phyloP scores from a whole-genome alignment of 2,329 filamentous ascomycete genomes.

The Paraphoma sp. region DNA sequence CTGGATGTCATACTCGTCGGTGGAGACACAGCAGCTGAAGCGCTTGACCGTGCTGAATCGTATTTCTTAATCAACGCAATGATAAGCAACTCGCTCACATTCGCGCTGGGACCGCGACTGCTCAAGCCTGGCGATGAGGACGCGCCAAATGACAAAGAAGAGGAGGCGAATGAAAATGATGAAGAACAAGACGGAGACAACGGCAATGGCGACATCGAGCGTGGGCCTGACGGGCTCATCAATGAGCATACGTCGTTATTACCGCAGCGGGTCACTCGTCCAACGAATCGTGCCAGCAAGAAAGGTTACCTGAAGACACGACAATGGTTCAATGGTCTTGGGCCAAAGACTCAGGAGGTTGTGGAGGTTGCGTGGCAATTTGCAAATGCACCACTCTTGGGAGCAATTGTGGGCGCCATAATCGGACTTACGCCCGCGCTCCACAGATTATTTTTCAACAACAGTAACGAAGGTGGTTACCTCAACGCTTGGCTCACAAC shows the following conservation, averaged over 20 bases:
- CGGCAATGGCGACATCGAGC: conserved; percentile 25
- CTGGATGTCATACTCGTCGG: conserved; percentile 56
- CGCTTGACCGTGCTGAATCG: conserved; percentile 66
- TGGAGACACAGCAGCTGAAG: conserved; percentile 52
- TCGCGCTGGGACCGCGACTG: conserved; percentile 67
- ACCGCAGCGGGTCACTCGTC: conserved; percentile 45
- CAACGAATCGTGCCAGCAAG: conserved; percentile 35
- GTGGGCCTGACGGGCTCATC: conserved; percentile 32
- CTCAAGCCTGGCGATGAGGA: conserved; percentile 58
- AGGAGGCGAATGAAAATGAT: conserved; percentile 13
- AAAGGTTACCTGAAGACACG: conserved; percentile 43
- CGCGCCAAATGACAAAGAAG: conserved; percentile 42
- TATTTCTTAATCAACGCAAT: conserved; percentile 73
- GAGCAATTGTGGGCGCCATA: conserved; percentile 64
- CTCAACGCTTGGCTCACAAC: conserved; percentile 72
- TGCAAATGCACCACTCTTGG: conserved; percentile 67
- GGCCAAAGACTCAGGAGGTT: conserved; percentile 46
- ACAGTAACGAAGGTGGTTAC: conserved; percentile 65
- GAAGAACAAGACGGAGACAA: conserved; percentile 23
- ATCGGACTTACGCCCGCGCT: conserved; percentile 67
- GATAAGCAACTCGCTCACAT: conserved; percentile 68
- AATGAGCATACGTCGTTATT: conserved; percentile 62
- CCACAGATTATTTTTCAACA: conserved; percentile 67
- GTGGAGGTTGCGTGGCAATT: conserved; percentile 58
- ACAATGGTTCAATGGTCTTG: conserved; percentile 45